Base-by-base conservation (phyloP, 1,139 yeast species). In the Taphrina communis region DNA sequence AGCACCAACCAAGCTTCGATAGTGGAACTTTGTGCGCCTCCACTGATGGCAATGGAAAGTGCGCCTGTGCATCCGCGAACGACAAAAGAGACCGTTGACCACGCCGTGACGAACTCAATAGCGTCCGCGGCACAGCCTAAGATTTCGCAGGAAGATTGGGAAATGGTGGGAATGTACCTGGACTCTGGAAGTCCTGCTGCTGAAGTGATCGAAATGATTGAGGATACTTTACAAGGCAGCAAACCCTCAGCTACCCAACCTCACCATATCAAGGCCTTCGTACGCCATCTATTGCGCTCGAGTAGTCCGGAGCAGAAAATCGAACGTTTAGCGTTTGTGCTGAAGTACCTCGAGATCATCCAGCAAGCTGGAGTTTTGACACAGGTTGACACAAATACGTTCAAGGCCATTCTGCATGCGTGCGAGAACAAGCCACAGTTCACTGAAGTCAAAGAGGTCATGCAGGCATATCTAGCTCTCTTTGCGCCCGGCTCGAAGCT, bases 91-190 rank as follows among this genome's bases (percentile, higher is more conserved):
- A 14, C 48, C 1, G 19, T n/a, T 12, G 17, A 44, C 12, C 3
- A 7, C n/a, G 48, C n/a, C 8, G 12, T 1, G 3, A 7, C 48
- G 19, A 44, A 8, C 2, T 2, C 48, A 11, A 44, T 2, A 6
- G 19, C 2, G n/a, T 14, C 48, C 19, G n/a, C 42, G 2, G 6
- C 42, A 11, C 42, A 44, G n/a, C 19, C 48, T 2, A 44, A 44
- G 48, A 44, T 44, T 6, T 44, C 31, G 48, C n/a, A 38, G 14
- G 36, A 38, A 11, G 50, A 39, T 35, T 56, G 60, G 60, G 60
- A 56, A 19, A 39, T 56, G 50, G 21, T 56, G 17, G 60, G 17
- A 38, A 56, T 56, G 60, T 56, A 39, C 17, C 11, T 56, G 36
- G 12, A 38, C 36, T 38, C 60, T 19, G 60, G 50, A 2, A 17